Evolutionary conservation across 495 filamentous ascomycete species (phyloP).

Genomic region (Thermochaetoides thermophila): DNA sequence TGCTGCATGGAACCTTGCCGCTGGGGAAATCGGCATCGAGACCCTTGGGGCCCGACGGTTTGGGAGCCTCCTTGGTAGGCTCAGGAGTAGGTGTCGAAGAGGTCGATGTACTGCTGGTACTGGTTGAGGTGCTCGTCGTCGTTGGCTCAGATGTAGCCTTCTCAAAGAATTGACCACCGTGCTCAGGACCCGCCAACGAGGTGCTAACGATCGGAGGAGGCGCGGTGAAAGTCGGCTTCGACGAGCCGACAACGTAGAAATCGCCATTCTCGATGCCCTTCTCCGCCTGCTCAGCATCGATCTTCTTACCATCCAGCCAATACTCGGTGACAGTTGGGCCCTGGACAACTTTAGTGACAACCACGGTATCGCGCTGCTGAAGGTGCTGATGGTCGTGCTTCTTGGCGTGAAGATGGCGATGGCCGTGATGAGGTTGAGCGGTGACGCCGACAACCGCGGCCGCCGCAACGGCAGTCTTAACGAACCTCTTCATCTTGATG

Average conservation of each 20-base stretch:
- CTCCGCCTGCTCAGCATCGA: slow-evolving; percentile 43
- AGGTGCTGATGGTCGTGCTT: slow-evolving; percentile 18
- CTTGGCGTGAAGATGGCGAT: slow-evolving; percentile 24
- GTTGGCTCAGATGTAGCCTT: slow-evolving; percentile 11
- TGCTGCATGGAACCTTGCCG: slow-evolving; percentile 52
- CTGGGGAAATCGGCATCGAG: slow-evolving; percentile 61
- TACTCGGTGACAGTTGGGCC: slow-evolving; percentile 46
- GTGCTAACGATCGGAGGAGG: slow-evolving; percentile 19
- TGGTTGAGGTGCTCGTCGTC: slow-evolving; percentile 1
- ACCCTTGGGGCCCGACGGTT: slow-evolving; percentile 31
- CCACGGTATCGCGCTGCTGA: slow-evolving; percentile 30
- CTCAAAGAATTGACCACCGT: slow-evolving; percentile 23
- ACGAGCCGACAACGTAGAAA: slow-evolving; percentile 34
- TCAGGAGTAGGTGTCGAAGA: slow-evolving; percentile 2
- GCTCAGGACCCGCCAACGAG: slow-evolving; percentile 7
- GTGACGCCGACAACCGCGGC: slow-evolving; percentile 25
- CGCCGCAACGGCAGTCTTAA: slow-evolving; percentile 33
- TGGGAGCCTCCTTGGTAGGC: slow-evolving; percentile 5
- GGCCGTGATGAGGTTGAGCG: slow-evolving; percentile 34
- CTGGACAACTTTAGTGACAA: slow-evolving; percentile 17
- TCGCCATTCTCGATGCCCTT: slow-evolving; percentile 43
- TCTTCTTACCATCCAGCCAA: slow-evolving; percentile 34
- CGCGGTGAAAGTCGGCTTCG: slow-evolving; percentile 27
- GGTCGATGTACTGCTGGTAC: slow-evolving; percentile 4
- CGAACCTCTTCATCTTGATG: slow-evolving; percentile 33